These are phyloP conservation scores for Podaxis rugospora DNA, from an alignment of 768 basidiomycete species.

Conservation along the genomic window DNA sequence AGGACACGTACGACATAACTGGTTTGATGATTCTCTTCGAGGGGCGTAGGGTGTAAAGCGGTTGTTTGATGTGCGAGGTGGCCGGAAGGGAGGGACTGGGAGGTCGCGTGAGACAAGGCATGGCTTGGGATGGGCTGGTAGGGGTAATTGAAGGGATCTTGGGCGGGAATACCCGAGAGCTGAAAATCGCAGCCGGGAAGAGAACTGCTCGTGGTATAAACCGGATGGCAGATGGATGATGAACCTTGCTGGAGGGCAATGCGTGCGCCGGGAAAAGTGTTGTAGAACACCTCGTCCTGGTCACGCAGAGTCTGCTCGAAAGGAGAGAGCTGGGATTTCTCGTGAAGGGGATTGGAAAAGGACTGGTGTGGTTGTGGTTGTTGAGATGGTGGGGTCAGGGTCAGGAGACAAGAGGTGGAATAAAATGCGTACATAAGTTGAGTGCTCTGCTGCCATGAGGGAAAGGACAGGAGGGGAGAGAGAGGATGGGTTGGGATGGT, in stretches of 20 bases:
- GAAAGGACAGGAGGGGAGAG: too few relatives aligned
- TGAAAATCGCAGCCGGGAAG: background rate
- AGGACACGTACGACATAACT: background rate
- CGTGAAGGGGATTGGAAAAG: background rate
- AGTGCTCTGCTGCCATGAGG: too few relatives aligned
- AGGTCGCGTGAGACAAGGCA: background rate
- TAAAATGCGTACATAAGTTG: too few relatives aligned
- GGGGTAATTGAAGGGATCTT: background rate
- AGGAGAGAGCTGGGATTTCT: background rate
- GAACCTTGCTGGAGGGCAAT: background rate
- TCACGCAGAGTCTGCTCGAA: slow-evolving; percentile 32
- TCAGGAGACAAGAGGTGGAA: background rate
- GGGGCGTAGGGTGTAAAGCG: background rate
- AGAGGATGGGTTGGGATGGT: too few relatives aligned
- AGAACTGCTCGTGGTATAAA: background rate
- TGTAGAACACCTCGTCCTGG: slow-evolving; percentile 35
- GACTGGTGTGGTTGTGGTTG: background rate
- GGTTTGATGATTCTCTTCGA: background rate
- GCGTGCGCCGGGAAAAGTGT: slow-evolving; percentile 16
- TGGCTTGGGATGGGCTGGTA: background rate
- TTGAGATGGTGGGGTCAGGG: background rate
- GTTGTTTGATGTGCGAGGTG: background rate
- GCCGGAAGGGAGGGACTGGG: background rate
- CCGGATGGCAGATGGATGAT: background rate
- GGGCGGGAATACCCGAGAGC: background rate